Evolutionary conservation across 805 yeast genomes (phyloP).

Genomic region (Zygoascus flipseniorum): DNA sequence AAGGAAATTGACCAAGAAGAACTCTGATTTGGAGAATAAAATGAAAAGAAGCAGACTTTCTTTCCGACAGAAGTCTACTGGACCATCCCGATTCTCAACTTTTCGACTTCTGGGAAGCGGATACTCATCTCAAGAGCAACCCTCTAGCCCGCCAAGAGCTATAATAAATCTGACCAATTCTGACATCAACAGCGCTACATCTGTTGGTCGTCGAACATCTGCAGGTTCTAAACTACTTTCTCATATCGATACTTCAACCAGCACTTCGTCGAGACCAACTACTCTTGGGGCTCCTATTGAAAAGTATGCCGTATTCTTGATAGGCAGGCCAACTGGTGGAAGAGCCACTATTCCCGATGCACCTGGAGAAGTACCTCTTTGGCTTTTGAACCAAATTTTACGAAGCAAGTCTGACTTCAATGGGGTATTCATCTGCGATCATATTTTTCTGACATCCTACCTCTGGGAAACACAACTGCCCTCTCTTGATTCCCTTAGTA

Average conservation of each 20-base stretch:
- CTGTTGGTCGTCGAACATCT: neutral
- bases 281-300: neutral
- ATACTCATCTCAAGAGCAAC: neutral
- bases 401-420: constrained; percentile 1
- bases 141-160: neutral
- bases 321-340: neutral
- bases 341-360: neutral
- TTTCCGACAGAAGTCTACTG: constrained; percentile 8
- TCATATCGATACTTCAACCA: neutral
- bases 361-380: constrained; percentile 2
- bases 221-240: neutral
- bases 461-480: constrained; percentile 5
- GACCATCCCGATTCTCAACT: neutral
- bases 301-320: neutral
- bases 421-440: constrained; percentile 7
- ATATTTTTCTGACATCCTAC: constrained; percentile 6
- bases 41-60: constrained; percentile 8
- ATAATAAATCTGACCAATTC: neutral
- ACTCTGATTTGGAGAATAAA: constrained; percentile 9
- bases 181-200: neutral
- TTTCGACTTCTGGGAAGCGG: neutral
- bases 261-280: neutral
- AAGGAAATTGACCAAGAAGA: constrained; percentile 5
- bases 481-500: neutral
- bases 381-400: constrained; percentile 11